Base-by-base conservation (phyloP, 768 basidiomycete genomes). In the Suillus luteus region DNA sequence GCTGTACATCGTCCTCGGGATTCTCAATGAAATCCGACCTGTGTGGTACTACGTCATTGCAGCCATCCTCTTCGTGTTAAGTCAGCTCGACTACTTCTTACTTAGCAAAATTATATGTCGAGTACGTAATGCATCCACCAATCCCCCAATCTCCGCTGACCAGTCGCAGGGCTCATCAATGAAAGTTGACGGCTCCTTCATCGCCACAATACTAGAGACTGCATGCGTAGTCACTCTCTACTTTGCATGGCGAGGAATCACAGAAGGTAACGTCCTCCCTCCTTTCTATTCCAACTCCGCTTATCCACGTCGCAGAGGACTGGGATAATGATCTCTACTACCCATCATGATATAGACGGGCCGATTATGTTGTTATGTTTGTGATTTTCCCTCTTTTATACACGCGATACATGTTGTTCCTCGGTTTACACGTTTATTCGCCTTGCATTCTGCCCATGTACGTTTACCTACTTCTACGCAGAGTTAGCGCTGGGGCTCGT, bases 181-280 rank as follows among this genome's bases (percentile, higher is more conserved):
- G 37, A 91, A 87, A 73, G 78, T 97, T 22, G 96, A 98, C 76
- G 93, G 92, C 5, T 87, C 90, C 3, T 96, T 97, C 74, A 73
- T 97, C 31, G 90, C 92, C 1, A 96, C 96, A 0, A 60, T 95
- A 5, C 79, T 96, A 54, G 93, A 96, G 72, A 92, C 92, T 0
- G 87, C 84, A 1, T 77, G 90, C 0, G 86, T 96, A 1, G 83
- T 79, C 12, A 77, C 85, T 4, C 66, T 96, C 22, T 95, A 85
- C 73, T 72, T 88, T 17, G 93, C 86, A n/a, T 96, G 95, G 95
- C 81, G 81, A 75, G 88, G 88, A 73, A 93, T 95, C 63, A 95
- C 94, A 19, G 94, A 96, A 86, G 92, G 92, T 88, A 63, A 57
- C 58, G 84, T 78, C 5, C 11, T 60, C 22, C n/a, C 54, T 27